A percentile compares a stretch with the other conserved stretches of the same genome.
These are phyloP conservation scores for Grosmannia penicillata DNA, from an alignment of 2,329 filamentous ascomycete genomes.

Conservation along the genomic window DNA sequence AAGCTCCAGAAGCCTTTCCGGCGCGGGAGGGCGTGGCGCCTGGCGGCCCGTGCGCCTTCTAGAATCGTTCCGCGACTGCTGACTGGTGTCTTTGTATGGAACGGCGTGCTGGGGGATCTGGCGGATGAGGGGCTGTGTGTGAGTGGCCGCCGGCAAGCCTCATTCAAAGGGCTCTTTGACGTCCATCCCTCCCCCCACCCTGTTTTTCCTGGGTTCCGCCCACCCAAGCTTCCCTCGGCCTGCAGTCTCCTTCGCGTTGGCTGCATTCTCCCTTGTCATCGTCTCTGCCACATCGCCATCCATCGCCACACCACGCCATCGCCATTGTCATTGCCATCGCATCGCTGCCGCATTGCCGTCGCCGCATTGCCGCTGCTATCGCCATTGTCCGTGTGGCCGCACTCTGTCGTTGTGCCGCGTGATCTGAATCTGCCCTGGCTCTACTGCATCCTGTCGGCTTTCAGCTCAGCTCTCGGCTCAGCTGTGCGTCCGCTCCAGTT, in stretches of 20 bases:
- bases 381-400: too few relatives aligned
- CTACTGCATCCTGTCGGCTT: too few relatives aligned
- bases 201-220: slow-evolving; percentile 4
- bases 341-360: too few relatives aligned
- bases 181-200: slow-evolving; percentile 5
- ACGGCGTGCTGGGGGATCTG: neutral
- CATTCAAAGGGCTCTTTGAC: neutral
- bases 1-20: slow-evolving; percentile 11
- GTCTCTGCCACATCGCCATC: neutral
- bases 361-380: too few relatives aligned
- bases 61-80: slow-evolving; percentile 11
- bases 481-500: too few relatives aligned
- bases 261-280: neutral
- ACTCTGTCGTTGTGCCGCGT: too few relatives aligned
- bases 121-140: slow-evolving; percentile 9
- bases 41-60: slow-evolving; percentile 13
- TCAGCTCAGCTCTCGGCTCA: too few relatives aligned
- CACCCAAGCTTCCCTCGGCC: slow-evolving; percentile 4
- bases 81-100: slow-evolving; percentile 1
- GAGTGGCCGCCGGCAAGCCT: neutral
- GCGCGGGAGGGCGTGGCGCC: slow-evolving; percentile 7
- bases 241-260: neutral
- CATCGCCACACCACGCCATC: too few relatives aligned
- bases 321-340: too few relatives aligned
- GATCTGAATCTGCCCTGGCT: too few relatives aligned